phyloP scores from a whole-genome alignment of 257 asterid species.

The Galeopsis tetrahit region DNA sequence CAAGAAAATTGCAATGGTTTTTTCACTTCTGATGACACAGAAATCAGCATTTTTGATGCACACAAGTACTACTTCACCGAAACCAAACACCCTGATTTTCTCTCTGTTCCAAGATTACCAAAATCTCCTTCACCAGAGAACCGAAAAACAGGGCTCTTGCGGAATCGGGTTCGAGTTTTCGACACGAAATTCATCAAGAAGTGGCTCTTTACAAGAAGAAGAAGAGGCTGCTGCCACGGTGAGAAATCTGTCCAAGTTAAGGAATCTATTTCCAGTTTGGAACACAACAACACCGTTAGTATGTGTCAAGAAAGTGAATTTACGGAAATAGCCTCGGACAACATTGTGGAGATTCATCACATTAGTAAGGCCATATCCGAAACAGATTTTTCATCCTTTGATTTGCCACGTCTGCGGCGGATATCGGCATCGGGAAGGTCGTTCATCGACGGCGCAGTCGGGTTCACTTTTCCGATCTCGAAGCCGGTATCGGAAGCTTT shows the following conservation, averaged over 20 bases:
- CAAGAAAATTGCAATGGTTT: neutral
- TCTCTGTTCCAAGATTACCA: slow-evolving; percentile 29
- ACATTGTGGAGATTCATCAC: slow-evolving; percentile 16
- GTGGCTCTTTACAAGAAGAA: slow-evolving; percentile 47
- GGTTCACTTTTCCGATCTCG: slow-evolving; percentile 62
- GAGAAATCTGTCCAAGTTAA: slow-evolving; percentile 55
- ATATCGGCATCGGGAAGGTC: slow-evolving; percentile 43
- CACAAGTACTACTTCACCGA: slow-evolving; percentile 70
- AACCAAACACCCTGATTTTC: slow-evolving; percentile 29
- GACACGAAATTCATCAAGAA: slow-evolving; percentile 22
- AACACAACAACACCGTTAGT: neutral
- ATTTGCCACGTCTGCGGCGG: slow-evolving; percentile 42
- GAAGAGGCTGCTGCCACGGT: slow-evolving; percentile 58
- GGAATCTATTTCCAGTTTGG: slow-evolving; percentile 34
- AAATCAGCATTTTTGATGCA: slow-evolving; percentile 73
- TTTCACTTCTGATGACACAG: slow-evolving; percentile 41
- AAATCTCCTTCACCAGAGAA: slow-evolving; percentile 62
- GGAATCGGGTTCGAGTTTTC: slow-evolving; percentile 23
- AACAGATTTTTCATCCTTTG: neutral
- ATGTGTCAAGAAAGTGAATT: neutral
- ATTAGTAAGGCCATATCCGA: neutral
- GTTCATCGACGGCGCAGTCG: slow-evolving; percentile 35
- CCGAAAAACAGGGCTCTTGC: slow-evolving; percentile 58
- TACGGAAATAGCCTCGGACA: neutral
- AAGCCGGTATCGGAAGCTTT: neutral